Evolutionary conservation across 495 filamentous ascomycete species (phyloP).

Genomic region (Hyaloscypha hepaticicola): DNA sequence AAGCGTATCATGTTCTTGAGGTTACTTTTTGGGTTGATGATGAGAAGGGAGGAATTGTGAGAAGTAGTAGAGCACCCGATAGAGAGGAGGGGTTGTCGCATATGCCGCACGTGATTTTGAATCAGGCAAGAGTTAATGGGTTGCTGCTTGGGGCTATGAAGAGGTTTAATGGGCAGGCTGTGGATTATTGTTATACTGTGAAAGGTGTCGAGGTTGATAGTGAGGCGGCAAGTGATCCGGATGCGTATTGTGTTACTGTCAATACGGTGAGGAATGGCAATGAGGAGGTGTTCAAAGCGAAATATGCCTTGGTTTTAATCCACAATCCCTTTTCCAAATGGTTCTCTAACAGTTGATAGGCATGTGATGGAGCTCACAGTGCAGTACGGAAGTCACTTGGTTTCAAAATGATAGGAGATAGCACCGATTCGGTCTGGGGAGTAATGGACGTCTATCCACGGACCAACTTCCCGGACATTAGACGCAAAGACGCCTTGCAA

Average conservation of each 20-base stretch:
- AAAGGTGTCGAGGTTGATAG: conserved; percentile 52
- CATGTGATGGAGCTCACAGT: conserved; percentile 79
- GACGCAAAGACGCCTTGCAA: conserved; percentile 57
- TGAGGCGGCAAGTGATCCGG: conserved; percentile 37
- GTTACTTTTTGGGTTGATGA: conserved; percentile 58
- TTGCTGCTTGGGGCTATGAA: conserved; percentile 55
- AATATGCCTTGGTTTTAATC: conserved; percentile 63
- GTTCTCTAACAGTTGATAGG: conserved; percentile 40
- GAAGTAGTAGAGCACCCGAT: conserved; percentile 57
- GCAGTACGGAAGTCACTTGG: conserved; percentile 64
- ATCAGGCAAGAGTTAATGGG: conserved; percentile 72
- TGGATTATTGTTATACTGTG: conserved; percentile 65
- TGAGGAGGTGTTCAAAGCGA: conserved; percentile 56
- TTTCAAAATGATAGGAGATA: conserved; percentile 72
- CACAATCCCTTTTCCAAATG: neutral
- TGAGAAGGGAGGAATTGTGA: conserved; percentile 41
- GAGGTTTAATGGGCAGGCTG: conserved; percentile 42
- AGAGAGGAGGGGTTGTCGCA: conserved; percentile 64
- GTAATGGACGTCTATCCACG: conserved; percentile 78
- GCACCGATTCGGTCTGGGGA: conserved; percentile 72
- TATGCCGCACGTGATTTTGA: conserved; percentile 72
- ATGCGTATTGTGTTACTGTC: conserved; percentile 54
- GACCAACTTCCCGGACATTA: conserved; percentile 75
- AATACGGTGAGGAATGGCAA: conserved; percentile 51
- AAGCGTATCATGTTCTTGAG: conserved; percentile 71